These are phyloP conservation scores for Persicaria tinctoria DNA, from an alignment of 148 eudicot genomes.

Conservation along the genomic window DNA sequence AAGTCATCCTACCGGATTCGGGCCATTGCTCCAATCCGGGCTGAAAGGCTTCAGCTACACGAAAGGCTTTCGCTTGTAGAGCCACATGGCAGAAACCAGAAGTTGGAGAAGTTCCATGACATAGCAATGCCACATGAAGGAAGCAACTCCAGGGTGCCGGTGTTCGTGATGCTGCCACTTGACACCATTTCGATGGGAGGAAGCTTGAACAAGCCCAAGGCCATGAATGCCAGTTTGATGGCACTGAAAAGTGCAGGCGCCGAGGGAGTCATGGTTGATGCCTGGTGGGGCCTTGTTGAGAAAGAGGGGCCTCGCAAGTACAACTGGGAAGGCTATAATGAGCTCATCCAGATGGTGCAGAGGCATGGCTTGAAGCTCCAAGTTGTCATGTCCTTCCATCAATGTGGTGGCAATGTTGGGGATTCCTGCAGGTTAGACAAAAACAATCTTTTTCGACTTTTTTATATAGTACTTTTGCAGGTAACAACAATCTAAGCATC, in stretches of 20 bases:
- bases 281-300: constrained; percentile 97
- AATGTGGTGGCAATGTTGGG: constrained; percentile 98
- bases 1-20: constrained; percentile 33
- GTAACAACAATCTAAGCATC: background rate
- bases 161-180: constrained; percentile 89
- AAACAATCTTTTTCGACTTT: too few relatives aligned
- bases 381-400: constrained; percentile 96
- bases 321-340: constrained; percentile 91
- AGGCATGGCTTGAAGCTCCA: constrained; percentile 83
- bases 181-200: constrained; percentile 72
- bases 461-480: background rate
- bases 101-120: constrained; percentile 49
- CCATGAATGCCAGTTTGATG: constrained; percentile 95
- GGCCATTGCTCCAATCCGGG: constrained; percentile 32
- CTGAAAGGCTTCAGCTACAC: constrained; percentile 21
- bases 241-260: constrained; percentile 81
- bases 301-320: constrained; percentile 81
- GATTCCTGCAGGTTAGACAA: constrained; percentile 80
- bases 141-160: constrained; percentile 52
- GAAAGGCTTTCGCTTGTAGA: constrained; percentile 28
- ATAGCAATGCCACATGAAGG: constrained; percentile 22
- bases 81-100: constrained; percentile 20
- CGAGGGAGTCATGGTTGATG: constrained; percentile 96
- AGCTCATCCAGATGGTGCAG: constrained; percentile 81
- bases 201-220: constrained; percentile 52